phyloP scores from a whole-genome alignment of 2,329 filamentous ascomycete genomes.

The Alternaria triticimaculans region DNA sequence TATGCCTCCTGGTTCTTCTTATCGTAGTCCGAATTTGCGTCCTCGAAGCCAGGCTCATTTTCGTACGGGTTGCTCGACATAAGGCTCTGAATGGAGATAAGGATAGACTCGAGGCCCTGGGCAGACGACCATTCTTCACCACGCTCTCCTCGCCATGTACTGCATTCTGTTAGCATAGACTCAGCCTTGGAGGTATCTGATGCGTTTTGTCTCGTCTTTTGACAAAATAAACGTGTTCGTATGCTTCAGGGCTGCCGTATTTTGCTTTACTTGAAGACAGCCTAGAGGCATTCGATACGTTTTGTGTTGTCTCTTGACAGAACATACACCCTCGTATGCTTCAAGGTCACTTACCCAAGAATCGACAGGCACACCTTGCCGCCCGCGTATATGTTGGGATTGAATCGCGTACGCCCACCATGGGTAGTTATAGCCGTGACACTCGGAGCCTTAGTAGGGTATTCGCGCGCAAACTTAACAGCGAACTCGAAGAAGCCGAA shows the following conservation, averaged over 20 bases:
- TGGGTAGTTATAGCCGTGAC: conserved; percentile 84
- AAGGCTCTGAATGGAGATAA: conserved; percentile 94
- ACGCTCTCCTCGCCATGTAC: conserved; percentile 89
- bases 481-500: conserved; percentile 96
- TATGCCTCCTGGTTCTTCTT: conserved; percentile 78
- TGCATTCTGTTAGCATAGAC: conserved; percentile 48
- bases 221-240: no score
- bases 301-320: no score
- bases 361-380: conserved; percentile 97
- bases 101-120: conserved; percentile 90
- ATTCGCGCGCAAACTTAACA: conserved; percentile 82
- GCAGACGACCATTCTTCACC: conserved; percentile 97
- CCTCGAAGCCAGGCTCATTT: conserved; percentile 93
- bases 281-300: no score
- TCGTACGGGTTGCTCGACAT: conserved; percentile 95
- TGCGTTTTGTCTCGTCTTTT: no score
- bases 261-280: no score
- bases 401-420: conserved; percentile 85
- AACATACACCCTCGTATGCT: no score
- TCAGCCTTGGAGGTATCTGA: no score
- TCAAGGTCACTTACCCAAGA: conserved; percentile 67
- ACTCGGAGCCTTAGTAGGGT: conserved; percentile 70
- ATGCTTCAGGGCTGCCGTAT: no score
- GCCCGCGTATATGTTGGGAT: conserved; percentile 91
- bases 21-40: conserved; percentile 70